Evolutionary conservation across 257 asterid species (phyloP), one percentile per base, ranked within the genome.

Genomic region (Rhazya stricta): DNA sequence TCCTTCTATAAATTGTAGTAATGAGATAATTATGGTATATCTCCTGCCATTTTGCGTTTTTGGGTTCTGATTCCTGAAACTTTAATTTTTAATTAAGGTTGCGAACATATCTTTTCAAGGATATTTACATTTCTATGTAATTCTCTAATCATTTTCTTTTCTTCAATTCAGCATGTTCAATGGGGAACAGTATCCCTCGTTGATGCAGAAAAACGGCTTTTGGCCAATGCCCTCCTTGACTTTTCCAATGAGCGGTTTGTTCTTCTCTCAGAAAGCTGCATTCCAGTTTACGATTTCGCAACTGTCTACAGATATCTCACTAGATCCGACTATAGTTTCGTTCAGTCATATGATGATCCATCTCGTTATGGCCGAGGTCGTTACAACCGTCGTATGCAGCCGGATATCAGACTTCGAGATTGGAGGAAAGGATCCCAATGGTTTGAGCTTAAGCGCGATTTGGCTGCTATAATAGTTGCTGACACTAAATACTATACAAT

Each of bases 371-470:
- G 99, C 9, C 94, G 96, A 3, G 99, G 99, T 11, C 96, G 98
- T 53, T 92, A 92, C 87, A 95, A 79, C 83, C 88, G 88, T 19
- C 80, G 88, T 71, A 95, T 95, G 98, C 50, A 45, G 41, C 98
- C 99, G 6, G 74, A 88, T 63, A 81, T 95, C 68, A 79, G 34
- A n/a, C 94, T 88, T 48, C 54, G 81, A 39, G 96, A 95, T 21
- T 95, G 99, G 99, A 84, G 96, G 69, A 95, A 95, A 88, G 99
- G 99, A 18, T 95, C 99, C 1, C 96, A 92, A 23, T 95, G 99
- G 99, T 92, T 95, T 15, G 99, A 95, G 85, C 84, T 92, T 79
- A 90, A 88, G 21, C 96, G 99, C 1, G 46, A 76, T 39, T 63
- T 95, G 66, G 99, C 99, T 9, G 57, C 92, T 81, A 69, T 81